Conservation (phyloP, 768 basidiomycete species). For the Clavulina sp. region DNA sequence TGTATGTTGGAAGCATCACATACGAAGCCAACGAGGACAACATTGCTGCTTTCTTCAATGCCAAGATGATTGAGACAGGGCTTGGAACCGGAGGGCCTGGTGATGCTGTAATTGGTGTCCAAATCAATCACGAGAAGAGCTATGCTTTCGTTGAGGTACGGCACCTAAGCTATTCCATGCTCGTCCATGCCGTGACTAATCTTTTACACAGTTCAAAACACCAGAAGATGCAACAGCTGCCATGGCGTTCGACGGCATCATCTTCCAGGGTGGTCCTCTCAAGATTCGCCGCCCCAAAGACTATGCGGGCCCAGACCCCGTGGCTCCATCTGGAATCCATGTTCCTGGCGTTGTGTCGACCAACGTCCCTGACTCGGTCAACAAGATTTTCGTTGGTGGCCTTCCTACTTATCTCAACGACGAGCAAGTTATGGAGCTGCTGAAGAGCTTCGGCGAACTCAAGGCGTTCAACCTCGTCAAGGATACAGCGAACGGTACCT, state of each 20-base stretch:
- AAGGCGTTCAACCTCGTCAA: conserved; percentile 97
- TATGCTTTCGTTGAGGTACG: conserved; percentile 95
- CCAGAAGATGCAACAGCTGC: conserved; percentile 92
- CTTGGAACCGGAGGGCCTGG: conserved; percentile 72
- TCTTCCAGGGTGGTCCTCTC: conserved; percentile 87
- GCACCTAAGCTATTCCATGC: not conserved
- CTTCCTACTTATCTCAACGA: conserved; percentile 91
- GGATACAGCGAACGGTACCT: conserved; percentile 73
- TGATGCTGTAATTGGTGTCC: conserved; percentile 82
- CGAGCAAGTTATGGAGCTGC: conserved; percentile 93
- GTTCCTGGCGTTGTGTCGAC: conserved; percentile 93
- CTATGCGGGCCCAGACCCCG: conserved; percentile 59
- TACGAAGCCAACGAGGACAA: conserved; percentile 88
- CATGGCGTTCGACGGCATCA: conserved; percentile 94
- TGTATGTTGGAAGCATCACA: conserved; percentile 95
- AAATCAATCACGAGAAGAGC: conserved; percentile 97
- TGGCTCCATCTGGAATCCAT: conserved; percentile 41
- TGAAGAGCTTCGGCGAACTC: conserved; percentile 94
- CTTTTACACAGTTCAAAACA: conserved; percentile 64
- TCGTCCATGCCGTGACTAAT: conserved; percentile 1
- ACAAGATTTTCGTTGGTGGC: conserved; percentile 96
- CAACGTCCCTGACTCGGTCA: conserved; percentile 90
- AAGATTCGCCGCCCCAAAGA: conserved; percentile 97
- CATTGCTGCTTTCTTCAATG: conserved; percentile 85
- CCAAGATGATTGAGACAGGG: conserved; percentile 84